A percentile compares a stretch with the other conserved stretches of the same genome.
phyloP scores from a whole-genome alignment of 2,329 filamentous ascomycete genomes.

The Tolypocladium nubicola region DNA sequence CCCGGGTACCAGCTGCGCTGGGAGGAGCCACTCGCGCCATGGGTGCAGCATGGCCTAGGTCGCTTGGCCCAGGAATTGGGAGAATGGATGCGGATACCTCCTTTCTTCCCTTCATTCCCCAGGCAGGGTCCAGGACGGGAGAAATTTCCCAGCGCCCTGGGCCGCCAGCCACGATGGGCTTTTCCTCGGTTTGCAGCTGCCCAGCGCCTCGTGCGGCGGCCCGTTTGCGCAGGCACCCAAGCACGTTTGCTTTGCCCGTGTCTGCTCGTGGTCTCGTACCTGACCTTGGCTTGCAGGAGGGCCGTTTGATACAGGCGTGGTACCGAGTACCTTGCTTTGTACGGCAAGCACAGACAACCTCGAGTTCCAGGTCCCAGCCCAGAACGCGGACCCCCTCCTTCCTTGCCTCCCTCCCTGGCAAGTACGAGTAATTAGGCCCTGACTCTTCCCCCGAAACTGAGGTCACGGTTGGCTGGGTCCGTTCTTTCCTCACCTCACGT shows the following conservation, averaged over 20 bases:
- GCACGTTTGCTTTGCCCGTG: neutral
- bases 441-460: slow-evolving; percentile 3
- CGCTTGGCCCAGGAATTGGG: neutral
- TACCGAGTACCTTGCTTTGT: neutral
- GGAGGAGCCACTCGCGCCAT: neutral
- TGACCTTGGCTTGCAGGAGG: neutral
- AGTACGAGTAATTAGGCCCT: slow-evolving; percentile 1
- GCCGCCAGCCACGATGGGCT: slow-evolving; percentile 1
- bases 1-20: neutral
- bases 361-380: neutral
- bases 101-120: slow-evolving; percentile 3
- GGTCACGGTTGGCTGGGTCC: slow-evolving; percentile 1
- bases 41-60: neutral
- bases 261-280: neutral
- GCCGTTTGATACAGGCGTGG: neutral
- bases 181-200: neutral
- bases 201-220: neutral
- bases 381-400: neutral
- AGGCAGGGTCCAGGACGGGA: slow-evolving; percentile 3
- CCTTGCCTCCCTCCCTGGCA: slow-evolving; percentile 5
- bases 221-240: neutral
- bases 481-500: slow-evolving; percentile 3
- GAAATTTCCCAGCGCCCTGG: slow-evolving; percentile 6
- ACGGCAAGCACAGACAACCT: neutral
- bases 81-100: neutral